A percentile compares a stretch with the other conserved stretches of the same genome.
Conservation (phyloP, 371 early-diverging fungal genomes). For the Thermomucor indicae-seudaticae region DNA sequence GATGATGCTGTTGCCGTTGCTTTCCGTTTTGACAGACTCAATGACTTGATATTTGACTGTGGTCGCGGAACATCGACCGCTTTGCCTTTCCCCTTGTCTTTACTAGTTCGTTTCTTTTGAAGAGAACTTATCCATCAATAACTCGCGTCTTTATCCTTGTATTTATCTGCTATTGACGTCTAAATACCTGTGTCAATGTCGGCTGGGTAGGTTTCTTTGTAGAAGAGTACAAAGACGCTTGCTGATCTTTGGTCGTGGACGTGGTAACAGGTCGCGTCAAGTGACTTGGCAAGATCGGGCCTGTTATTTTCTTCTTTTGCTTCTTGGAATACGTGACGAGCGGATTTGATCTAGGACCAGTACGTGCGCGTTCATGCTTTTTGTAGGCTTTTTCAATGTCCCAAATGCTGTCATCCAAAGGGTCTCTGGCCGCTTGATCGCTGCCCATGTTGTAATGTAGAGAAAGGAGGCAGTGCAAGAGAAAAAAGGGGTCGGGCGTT, state of each 20-base stretch:
- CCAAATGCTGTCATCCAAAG: slow-evolving; percentile 12
- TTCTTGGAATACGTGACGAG: background rate
- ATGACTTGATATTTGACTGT: background rate
- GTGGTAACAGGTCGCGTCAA: background rate
- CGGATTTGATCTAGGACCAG: background rate
- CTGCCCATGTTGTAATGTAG: no score
- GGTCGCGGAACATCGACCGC: background rate
- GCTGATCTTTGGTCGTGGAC: background rate
- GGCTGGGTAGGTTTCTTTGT: background rate
- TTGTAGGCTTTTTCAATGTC: background rate
- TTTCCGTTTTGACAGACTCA: background rate
- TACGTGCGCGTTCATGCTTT: background rate
- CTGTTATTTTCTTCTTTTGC: background rate
- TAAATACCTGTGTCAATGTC: background rate
- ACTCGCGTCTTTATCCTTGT: background rate
- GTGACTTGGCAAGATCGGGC: background rate
- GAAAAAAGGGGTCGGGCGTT: no score
- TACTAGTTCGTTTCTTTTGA: background rate
- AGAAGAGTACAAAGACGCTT: background rate
- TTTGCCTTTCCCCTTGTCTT: background rate
- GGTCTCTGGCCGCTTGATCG: no score
- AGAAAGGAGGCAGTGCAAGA: no score
- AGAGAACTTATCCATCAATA: background rate
- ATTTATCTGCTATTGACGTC: background rate
- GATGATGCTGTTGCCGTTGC: background rate